phyloP scores from a whole-genome alignment of 202 grass and related monocot species.

The Carex sylvatica region DNA sequence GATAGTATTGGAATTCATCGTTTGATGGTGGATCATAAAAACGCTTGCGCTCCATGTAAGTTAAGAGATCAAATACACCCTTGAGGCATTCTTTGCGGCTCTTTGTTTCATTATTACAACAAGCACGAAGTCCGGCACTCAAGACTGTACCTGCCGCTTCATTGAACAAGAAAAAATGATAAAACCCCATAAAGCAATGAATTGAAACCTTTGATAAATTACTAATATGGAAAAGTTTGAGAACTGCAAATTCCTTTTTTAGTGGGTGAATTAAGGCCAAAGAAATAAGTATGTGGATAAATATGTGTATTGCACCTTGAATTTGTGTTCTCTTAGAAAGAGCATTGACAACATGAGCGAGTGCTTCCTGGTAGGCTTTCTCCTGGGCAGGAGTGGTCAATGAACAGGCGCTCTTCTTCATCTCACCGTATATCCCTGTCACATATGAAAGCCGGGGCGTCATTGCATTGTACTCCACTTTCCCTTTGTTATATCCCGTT shows the following conservation, averaged over 20 bases:
- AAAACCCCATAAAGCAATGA: background rate
- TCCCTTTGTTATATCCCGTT: too few species aligned
- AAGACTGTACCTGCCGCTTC: background rate
- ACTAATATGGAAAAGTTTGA: background rate
- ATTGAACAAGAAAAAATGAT: background rate
- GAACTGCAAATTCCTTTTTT: too few species aligned
- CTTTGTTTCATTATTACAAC: background rate
- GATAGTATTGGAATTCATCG: background rate
- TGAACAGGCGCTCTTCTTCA: background rate
- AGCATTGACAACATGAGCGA: background rate
- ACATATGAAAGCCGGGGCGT: background rate
- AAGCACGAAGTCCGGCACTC: background rate
- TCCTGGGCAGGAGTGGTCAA: background rate
- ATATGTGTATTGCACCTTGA: background rate
- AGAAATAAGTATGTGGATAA: background rate
- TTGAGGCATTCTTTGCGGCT: background rate
- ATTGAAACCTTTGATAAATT: background rate
- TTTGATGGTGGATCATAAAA: background rate
- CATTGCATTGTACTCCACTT: background rate
- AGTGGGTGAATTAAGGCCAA: background rate
- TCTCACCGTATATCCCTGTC: background rate
- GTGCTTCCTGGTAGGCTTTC: background rate
- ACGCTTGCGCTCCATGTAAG: background rate
- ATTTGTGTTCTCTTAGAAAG: background rate
- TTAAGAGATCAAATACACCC: background rate